Base-by-base conservation (phyloP, 345 rosid species). In the Sisymbrium altissimum region DNA sequence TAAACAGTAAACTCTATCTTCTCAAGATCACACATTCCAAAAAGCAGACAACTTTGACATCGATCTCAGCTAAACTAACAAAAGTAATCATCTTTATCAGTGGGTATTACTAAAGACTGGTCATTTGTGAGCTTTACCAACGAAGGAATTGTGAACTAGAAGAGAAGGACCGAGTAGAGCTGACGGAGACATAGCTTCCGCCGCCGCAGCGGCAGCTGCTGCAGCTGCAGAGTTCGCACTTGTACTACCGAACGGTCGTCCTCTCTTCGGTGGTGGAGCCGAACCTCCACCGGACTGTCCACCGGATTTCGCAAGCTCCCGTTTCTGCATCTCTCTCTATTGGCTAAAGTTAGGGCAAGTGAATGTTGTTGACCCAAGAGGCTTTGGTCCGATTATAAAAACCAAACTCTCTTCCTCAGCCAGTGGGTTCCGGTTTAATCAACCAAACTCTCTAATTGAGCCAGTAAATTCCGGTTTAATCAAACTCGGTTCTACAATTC, bases 181-280 rank as follows among this genome's bases (percentile, higher is more conserved):
- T 2, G 84, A 78, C 29, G 97, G 97, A 73, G 96, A 91, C 25
- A 77, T 84, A 1, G 89, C 62, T 7, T 94, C 97, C 1, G 81
- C 87, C 15, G 81, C 85, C 7, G 83, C 84, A 0, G 83, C 76
- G 3, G 89, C 80, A 27, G 50, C 83, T 19, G 81, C 82, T 11
- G 81, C 81, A 58, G 74, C 82, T 0, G 81, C 81, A 6, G 81
- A 77, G 43, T 77, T 77, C 7, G 81, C 77, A 50, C 73, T 74
- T 3, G 88, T 83, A 82, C 97, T 89, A 15, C 99, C 97, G 60
- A 89, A 86, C 0, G 99, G 97, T 0, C 97, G 97, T 61, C 99
- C 97, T 73, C 97, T 80, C 82, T 92, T 92, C 13, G 93, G 66
- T 7, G 89, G 71, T 13, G 92, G 87, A 11, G 88, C 82, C 60